Conservation (phyloP, 768 basidiomycete species). For the Melanogaster broomeanus region DNA sequence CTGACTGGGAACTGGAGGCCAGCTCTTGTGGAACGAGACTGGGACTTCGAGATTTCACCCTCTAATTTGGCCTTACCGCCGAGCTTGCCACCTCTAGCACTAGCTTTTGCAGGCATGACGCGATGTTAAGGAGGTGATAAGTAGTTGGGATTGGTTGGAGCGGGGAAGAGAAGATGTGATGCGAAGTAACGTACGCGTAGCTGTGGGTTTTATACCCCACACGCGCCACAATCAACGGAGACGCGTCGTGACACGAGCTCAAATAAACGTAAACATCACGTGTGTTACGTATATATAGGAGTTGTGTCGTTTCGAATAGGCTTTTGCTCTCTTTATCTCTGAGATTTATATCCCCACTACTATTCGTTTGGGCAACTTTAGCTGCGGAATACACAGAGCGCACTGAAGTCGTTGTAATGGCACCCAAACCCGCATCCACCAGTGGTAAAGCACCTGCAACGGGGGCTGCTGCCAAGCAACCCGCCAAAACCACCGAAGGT, state of each 20-base stretch:
- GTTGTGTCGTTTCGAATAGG: too few species aligned
- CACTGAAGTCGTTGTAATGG: constrained; percentile 36
- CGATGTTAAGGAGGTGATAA: not conserved
- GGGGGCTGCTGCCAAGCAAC: constrained; percentile 58
- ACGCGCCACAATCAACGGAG: constrained; percentile 31
- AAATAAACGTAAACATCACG: constrained; percentile 36
- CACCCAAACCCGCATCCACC: constrained; percentile 69
- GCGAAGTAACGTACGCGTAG: not conserved
- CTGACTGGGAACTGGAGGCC: constrained; percentile 90
- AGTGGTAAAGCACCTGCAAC: constrained; percentile 73
- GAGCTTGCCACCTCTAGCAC: constrained; percentile 38
- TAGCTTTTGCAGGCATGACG: constrained; percentile 32
- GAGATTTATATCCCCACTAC: too few species aligned
- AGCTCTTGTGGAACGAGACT: constrained; percentile 73
- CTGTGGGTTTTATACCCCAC: constrained; percentile 24
- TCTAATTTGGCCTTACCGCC: constrained; percentile 57
- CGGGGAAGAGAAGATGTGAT: not conserved
- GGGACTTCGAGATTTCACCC: constrained; percentile 50
- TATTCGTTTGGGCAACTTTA: constrained; percentile 1
- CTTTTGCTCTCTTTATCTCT: constrained; percentile 5
- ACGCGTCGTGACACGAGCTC: constrained; percentile 42
- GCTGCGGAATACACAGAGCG: not conserved
- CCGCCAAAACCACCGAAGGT: constrained; percentile 54
- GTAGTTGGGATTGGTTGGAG: not conserved
- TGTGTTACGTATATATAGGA: constrained; percentile 38